Evolutionary conservation across 2,329 filamentous ascomycete genomes (phyloP).

Genomic region (Monilinia fructigena): DNA sequence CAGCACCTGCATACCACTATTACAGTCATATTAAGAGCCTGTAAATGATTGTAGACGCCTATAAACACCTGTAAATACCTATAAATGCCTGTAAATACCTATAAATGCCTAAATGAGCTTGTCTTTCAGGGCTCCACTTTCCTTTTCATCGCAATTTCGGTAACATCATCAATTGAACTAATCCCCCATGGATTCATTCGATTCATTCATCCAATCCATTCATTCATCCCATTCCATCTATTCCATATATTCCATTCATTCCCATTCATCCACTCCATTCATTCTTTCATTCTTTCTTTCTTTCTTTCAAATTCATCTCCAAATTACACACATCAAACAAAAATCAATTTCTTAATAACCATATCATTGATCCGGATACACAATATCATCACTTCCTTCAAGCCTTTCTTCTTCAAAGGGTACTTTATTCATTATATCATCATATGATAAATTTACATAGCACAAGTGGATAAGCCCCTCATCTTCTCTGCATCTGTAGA

Average conservation of each 20-base stretch:
- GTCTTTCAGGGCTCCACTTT: neutral
- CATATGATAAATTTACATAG: neutral
- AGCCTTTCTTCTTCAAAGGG: neutral
- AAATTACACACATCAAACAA: neutral
- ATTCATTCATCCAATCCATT: neutral
- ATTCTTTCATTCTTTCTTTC: neutral
- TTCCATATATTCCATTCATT: neutral
- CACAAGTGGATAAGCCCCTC: conserved; percentile 18
- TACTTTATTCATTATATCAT: neutral
- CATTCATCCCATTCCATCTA: neutral
- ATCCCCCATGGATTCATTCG: too few species aligned
- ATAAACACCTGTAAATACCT: too few species aligned
- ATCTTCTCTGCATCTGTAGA: neutral
- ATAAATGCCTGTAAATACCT: too few species aligned
- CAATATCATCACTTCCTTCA: neutral
- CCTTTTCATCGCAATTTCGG: conserved; percentile 13
- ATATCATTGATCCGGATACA: neutral
- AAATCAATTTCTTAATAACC: neutral
- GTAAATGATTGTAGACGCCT: too few species aligned
- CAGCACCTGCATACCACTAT: neutral
- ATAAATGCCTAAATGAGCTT: neutral
- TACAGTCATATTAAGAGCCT: too few species aligned
- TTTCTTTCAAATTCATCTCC: neutral
- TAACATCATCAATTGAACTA: neutral
- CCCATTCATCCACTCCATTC: neutral